These are phyloP conservation scores for Orychophragmus violaceus DNA, from an alignment of 345 rosid species.

Conservation along the genomic window DNA sequence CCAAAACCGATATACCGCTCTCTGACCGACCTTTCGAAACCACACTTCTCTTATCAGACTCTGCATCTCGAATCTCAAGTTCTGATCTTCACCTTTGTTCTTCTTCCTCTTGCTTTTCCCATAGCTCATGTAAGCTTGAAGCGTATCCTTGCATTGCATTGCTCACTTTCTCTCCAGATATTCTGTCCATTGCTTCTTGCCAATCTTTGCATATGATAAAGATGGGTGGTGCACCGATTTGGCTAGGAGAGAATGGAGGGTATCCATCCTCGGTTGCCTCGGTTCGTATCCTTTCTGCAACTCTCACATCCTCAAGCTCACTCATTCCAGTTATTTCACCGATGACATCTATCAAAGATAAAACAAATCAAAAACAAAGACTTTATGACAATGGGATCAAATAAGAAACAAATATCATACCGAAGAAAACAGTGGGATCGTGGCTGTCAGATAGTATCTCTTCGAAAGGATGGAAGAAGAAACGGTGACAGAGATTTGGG, in stretches of 20 bases:
- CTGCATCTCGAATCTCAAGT: conserved; percentile 29
- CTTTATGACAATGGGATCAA: no score
- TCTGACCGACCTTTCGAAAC: conserved; percentile 56
- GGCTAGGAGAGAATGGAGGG: conserved; percentile 79
- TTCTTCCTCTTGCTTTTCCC: conserved; percentile 85
- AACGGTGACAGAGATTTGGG: no score
- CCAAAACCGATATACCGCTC: conserved; percentile 64
- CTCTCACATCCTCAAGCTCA: no score
- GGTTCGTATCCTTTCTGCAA: no score
- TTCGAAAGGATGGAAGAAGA: no score
- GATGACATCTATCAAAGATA: no score
- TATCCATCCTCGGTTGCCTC: conserved; percentile 76
- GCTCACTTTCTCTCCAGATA: conserved; percentile 58
- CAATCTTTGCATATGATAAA: conserved; percentile 84
- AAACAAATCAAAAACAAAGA: no score
- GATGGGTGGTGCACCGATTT: conserved; percentile 73
- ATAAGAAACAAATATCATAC: no score
- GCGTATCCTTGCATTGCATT: conserved; percentile 61
- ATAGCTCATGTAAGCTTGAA: conserved; percentile 53
- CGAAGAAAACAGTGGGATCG: no score
- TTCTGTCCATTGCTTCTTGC: conserved; percentile 59
- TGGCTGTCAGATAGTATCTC: no score
- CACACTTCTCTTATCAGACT: conserved; percentile 30
- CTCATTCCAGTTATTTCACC: no score
- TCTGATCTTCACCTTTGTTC: conserved; percentile 52